Evolutionary conservation across 495 filamentous ascomycete genomes (phyloP).

Genomic region (Podospora comata): DNA sequence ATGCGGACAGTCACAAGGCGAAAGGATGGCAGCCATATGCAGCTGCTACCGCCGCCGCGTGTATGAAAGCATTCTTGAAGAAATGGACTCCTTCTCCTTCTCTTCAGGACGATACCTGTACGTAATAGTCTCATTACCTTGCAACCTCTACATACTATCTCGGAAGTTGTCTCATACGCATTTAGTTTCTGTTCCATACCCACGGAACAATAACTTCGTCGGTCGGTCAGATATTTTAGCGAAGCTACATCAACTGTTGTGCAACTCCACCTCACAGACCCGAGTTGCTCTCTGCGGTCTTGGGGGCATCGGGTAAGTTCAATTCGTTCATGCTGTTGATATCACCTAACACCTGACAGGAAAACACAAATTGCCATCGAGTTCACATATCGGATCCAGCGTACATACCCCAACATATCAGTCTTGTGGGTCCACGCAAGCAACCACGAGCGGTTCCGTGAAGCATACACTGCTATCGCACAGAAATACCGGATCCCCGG

Average conservation of each 20-base stretch:
- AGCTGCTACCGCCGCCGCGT: neutral
- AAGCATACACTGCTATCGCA: conserved; percentile 44
- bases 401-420: conserved; percentile 32
- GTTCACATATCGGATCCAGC: conserved; percentile 40
- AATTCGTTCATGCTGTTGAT: neutral
- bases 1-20: neutral
- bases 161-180: conserved; percentile 18
- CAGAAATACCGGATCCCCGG: conserved; percentile 28
- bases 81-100: neutral
- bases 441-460: conserved; percentile 36
- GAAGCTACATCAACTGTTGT: conserved; percentile 12
- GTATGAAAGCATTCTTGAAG: neutral
- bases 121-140: neutral
- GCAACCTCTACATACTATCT: neutral
- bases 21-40: neutral
- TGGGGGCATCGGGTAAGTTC: conserved; percentile 49
- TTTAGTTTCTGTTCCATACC: conserved; percentile 16
- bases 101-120: neutral
- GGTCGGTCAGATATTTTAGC: conserved; percentile 29
- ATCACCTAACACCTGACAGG: conserved; percentile 23
- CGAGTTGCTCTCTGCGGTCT: conserved; percentile 42
- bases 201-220: conserved; percentile 31
- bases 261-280: neutral
- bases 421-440: conserved; percentile 49
- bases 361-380: conserved; percentile 56